A percentile compares a stretch with the other conserved stretches of the same genome.
These are phyloP conservation scores for Termitomyces sp. DNA, from an alignment of 768 basidiomycete genomes.

Conservation along the genomic window DNA sequence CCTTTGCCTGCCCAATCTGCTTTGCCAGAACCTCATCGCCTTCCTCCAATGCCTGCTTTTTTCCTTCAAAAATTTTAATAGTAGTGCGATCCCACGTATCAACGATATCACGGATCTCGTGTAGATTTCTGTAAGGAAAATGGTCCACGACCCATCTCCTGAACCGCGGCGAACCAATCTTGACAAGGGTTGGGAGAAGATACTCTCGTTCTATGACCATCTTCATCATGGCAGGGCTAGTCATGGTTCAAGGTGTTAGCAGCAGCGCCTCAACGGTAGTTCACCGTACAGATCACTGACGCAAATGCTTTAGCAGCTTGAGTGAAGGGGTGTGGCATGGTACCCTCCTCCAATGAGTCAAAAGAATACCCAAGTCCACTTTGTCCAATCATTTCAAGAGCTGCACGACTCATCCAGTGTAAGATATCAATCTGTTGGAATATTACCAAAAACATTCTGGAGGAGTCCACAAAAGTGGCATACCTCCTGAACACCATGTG, in stretches of 20 bases:
- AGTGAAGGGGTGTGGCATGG: conserved; percentile 2
- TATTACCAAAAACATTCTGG: background rate
- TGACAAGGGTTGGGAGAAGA: conserved; percentile 6
- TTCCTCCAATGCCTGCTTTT: background rate
- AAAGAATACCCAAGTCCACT: conserved; percentile 15
- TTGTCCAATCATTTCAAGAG: conserved; percentile 15
- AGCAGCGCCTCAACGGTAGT: background rate
- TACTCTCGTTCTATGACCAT: background rate
- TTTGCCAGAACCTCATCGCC: background rate
- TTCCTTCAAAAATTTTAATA: background rate
- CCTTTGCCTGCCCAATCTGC: background rate
- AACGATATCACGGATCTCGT: background rate
- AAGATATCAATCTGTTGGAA: conserved; percentile 12
- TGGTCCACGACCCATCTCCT: conserved; percentile 10
- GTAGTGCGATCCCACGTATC: conserved; percentile 8
- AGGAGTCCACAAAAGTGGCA: too few relatives aligned
- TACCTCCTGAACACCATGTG: conserved; percentile 7
- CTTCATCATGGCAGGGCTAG: background rate
- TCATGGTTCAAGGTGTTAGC: background rate
- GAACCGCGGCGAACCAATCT: conserved; percentile 12
- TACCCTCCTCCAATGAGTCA: conserved; percentile 9
- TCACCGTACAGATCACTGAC: background rate
- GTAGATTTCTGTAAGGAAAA: conserved; percentile 1
- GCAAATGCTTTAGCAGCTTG: conserved; percentile 3
- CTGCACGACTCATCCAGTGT: conserved; percentile 14